phyloP scores from a whole-genome alignment of 2,329 filamentous ascomycete species.

The Xylariales sp. region DNA sequence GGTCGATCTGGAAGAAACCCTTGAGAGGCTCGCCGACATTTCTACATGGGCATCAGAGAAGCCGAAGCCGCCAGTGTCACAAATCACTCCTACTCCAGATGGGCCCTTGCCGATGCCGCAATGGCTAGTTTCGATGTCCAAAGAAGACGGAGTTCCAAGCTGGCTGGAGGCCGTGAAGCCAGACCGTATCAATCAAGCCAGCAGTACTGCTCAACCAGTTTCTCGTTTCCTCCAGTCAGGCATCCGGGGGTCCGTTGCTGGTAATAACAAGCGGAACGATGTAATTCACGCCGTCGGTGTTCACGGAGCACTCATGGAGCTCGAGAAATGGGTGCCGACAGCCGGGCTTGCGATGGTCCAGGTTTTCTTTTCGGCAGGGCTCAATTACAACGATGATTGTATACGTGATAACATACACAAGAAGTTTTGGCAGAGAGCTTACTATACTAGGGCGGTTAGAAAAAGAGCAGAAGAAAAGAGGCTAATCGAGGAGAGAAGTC shows the following conservation, averaged over 20 bases:
- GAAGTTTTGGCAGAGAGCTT: slow-evolving; percentile 13
- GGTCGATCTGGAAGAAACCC: slow-evolving; percentile 4
- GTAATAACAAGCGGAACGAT: neutral
- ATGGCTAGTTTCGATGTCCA: slow-evolving; percentile 10
- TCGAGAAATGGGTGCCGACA: slow-evolving; percentile 16
- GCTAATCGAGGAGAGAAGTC: slow-evolving; percentile 1
- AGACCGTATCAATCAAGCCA: neutral
- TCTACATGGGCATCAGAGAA: neutral
- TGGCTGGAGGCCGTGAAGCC: slow-evolving; percentile 11
- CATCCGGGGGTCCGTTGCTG: neutral
- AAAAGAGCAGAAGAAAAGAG: slow-evolving; percentile 10
- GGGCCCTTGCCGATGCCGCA: too few species aligned
- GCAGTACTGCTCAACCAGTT: too few species aligned
- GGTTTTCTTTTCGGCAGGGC: slow-evolving; percentile 11
- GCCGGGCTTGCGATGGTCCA: slow-evolving; percentile 13
- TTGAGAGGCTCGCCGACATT: neutral
- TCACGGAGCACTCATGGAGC: slow-evolving; percentile 14
- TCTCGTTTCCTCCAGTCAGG: neutral
- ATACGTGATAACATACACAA: slow-evolving; percentile 13
- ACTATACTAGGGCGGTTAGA: slow-evolving; percentile 9
- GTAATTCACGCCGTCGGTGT: slow-evolving; percentile 12
- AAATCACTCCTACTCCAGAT: too few species aligned
- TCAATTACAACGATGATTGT: slow-evolving; percentile 9
- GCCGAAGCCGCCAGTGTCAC: too few species aligned
- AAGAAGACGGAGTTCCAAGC: slow-evolving; percentile 6